Percentiles rank a stretch among this genome's conserved stretches.
Conservation (phyloP, 306 rosid genomes). For the Styphnolobium japonicum region DNA sequence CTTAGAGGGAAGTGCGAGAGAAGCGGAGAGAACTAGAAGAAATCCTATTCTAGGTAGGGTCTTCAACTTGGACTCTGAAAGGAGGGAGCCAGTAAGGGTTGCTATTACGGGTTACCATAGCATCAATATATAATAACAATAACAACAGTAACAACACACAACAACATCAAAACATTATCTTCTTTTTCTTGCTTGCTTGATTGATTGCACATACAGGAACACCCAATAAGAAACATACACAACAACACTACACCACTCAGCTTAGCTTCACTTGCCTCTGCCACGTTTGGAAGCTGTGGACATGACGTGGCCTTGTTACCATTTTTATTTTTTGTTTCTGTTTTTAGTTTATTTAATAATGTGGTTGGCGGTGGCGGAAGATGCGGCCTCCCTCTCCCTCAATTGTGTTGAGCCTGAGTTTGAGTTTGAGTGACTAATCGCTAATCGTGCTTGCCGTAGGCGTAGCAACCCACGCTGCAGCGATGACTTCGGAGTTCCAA, state of each 20-base stretch:
- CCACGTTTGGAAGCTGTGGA: background rate
- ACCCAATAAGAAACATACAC: background rate
- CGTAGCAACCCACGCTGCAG: too few species aligned
- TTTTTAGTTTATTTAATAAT: background rate
- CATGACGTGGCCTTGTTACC: background rate
- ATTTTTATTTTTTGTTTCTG: background rate
- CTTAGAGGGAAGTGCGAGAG: background rate
- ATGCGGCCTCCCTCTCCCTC: background rate
- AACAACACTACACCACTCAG: background rate
- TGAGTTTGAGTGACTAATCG: too few species aligned
- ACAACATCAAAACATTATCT: too few species aligned
- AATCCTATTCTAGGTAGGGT: background rate
- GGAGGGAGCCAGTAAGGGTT: background rate
- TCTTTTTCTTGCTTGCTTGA: background rate
- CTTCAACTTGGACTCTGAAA: background rate
- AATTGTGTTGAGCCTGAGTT: too few species aligned
- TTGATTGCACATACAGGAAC: background rate
- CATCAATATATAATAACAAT: background rate
- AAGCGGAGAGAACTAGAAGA: background rate
- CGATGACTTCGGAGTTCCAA: background rate
- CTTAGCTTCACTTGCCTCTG: background rate
- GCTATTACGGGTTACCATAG: background rate
- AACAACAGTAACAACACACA: background rate
- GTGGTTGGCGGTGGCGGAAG: constrained; percentile 2
- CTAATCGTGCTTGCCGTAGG: too few species aligned